These are phyloP conservation scores for Fragaria ananassa DNA, from an alignment of 306 rosid species.

Conservation along the genomic window DNA sequence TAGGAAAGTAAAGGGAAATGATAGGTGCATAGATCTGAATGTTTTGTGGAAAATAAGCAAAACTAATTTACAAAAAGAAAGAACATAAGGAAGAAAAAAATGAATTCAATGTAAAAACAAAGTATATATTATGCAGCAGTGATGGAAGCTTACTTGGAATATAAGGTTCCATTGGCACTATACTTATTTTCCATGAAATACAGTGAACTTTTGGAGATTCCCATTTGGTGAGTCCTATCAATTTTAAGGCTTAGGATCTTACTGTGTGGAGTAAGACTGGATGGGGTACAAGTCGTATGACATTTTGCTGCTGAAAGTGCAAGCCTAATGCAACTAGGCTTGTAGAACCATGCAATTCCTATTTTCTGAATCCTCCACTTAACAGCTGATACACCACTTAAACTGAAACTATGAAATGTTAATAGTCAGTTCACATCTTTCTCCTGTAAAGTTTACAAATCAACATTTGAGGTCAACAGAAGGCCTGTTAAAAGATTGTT, in stretches of 20 bases:
- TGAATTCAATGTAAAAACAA: neutral
- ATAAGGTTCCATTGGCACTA: neutral
- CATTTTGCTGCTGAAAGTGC: neutral
- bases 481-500: neutral
- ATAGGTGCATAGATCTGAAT: neutral
- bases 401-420: neutral
- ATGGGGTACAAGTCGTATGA: neutral
- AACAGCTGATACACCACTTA: neutral
- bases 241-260: neutral
- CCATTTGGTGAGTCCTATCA: neutral
- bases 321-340: neutral
- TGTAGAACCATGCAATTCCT: constrained; percentile 3
- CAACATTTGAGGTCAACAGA: neutral
- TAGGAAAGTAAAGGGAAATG: constrained; percentile 15
- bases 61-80: neutral
- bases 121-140: neutral
- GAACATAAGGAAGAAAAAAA: neutral
- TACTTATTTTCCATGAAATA: neutral
- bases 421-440: neutral
- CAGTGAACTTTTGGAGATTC: neutral
- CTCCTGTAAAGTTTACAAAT: neutral
- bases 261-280: neutral
- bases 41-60: neutral
- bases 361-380: neutral
- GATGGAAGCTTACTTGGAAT: neutral